Evolutionary conservation across 345 rosid genomes (phyloP), one percentile per base, ranked within the genome.

Genomic region (Ailanthus altissimus): DNA sequence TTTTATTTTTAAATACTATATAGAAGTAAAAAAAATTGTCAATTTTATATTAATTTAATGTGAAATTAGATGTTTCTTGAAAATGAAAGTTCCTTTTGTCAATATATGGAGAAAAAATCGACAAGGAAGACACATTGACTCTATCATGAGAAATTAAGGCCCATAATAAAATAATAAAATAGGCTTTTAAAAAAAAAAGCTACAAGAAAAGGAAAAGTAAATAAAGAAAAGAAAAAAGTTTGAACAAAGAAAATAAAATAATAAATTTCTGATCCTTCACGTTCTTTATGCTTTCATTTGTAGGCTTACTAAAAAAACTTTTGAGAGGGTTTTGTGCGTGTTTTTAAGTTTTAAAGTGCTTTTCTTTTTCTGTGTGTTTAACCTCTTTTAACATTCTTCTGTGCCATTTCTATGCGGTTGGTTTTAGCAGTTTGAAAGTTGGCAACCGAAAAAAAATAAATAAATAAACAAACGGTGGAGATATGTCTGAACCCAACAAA

Each of bases 261-360:
- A 47, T 54, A 43, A 13, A 25, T 6, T 73, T 82, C 80, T 79
- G 85, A 80, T 82, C 84, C 81, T 70, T 83, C 87, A 82, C 90
- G 88, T 81, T 86, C 88, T 83, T 86, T 86, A 63, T 82, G 84
- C 89, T 86, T 85, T 80, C 70, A 42, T 65, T 32, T 32, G 38
- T 32, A 32, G 38, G 38, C 38, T 32, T 32, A 32, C 67, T 68
- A 38, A 18, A 67, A 73, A 58, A 51, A 47, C 43, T 75, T 56
- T 16, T 5, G 73, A 49, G 79, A 72, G 79, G 67, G 75, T 62
- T 84, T 46, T 70, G 54, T 78, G 81, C 67, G 77, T 69, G 79
- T 78, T 83, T 64, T 74, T 78, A 68, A 7, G 13, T 43, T 73
- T 2, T 14, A 9, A 59, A 47, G 65, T 46, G 50, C 20, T 26